phyloP scores from a whole-genome alignment of 2,329 filamentous ascomycete species.

The Aspergillus sp. region DNA sequence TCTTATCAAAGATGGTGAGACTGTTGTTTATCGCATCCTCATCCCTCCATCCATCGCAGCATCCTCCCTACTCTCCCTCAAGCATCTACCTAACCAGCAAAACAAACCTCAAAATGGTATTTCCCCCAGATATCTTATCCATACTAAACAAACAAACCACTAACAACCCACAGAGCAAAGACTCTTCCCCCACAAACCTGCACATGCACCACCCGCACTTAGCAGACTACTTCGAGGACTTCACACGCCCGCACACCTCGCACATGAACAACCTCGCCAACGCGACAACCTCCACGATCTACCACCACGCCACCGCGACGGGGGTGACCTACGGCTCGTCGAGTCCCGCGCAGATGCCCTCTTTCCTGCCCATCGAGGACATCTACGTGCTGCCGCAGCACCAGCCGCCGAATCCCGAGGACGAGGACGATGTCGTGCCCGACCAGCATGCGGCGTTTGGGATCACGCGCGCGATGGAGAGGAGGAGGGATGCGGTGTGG shows the following conservation, averaged over 20 bases:
- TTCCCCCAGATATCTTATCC: not conserved
- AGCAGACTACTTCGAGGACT: constrained; percentile 43
- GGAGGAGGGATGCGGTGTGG: constrained; percentile 46
- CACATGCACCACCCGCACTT: constrained; percentile 41
- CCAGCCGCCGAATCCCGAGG: constrained; percentile 56
- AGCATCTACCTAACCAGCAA: not conserved
- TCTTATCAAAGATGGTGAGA: constrained; percentile 1
- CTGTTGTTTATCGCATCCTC: not conserved
- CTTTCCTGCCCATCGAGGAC: constrained; percentile 46
- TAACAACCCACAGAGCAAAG: constrained; percentile 34
- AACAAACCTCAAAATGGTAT: constrained; percentile 1
- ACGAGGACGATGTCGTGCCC: constrained; percentile 58
- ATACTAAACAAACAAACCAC: not conserved
- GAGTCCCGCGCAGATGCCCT: constrained; percentile 26
- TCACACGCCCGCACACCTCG: constrained; percentile 37
- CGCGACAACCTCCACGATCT: constrained; percentile 7
- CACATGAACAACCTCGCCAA: constrained; percentile 11
- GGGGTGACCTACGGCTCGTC: constrained; percentile 21
- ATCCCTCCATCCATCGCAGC: not conserved
- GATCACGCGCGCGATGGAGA: constrained; percentile 53
- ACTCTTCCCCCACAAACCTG: constrained; percentile 40
- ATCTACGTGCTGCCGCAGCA: constrained; percentile 53
- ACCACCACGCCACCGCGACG: constrained; percentile 10
- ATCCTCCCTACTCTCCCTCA: not conserved
- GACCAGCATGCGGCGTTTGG: constrained; percentile 60